phyloP scores from a whole-genome alignment of 163 green algal species.

The Scenedesmus sp. region DNA sequence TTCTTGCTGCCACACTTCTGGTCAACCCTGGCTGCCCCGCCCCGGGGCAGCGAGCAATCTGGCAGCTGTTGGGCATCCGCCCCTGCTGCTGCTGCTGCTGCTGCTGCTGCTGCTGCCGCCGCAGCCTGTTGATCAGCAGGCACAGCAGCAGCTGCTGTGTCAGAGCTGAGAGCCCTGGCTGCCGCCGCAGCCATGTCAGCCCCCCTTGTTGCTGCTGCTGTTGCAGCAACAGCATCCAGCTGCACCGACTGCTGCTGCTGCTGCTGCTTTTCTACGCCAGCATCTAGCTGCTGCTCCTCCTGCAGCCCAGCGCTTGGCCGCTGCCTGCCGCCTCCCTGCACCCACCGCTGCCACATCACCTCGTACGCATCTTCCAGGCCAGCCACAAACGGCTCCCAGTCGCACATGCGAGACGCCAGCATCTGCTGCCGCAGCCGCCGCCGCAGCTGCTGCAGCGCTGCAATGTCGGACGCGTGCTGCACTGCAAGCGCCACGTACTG shows the following conservation, averaged over 20 bases:
- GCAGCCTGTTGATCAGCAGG: neutral
- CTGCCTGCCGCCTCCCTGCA: slow-evolving; percentile 18
- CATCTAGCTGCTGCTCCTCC: neutral
- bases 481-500: slow-evolving; percentile 90
- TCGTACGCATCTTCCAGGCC: slow-evolving; percentile 71
- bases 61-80: slow-evolving; percentile 6
- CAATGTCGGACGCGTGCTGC: slow-evolving; percentile 67
- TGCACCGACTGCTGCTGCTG: slow-evolving; percentile 13
- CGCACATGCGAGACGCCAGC: slow-evolving; percentile 87
- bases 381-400: slow-evolving; percentile 79
- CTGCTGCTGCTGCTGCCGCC: slow-evolving; percentile 4
- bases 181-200: neutral
- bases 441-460: slow-evolving; percentile 77
- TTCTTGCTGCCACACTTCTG: slow-evolving; percentile 35
- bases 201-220: neutral
- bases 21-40: neutral
- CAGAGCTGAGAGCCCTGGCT: neutral
- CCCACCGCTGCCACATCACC: slow-evolving; percentile 65
- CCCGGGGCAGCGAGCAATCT: neutral
- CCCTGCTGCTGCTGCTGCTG: neutral
- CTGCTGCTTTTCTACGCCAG: neutral
- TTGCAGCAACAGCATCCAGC: too few species aligned
- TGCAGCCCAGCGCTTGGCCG: neutral
- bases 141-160: neutral
- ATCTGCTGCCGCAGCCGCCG: slow-evolving; percentile 84